Conservation (phyloP, 805 yeast species). For the Maudiozyma pseudohumilis region DNA sequence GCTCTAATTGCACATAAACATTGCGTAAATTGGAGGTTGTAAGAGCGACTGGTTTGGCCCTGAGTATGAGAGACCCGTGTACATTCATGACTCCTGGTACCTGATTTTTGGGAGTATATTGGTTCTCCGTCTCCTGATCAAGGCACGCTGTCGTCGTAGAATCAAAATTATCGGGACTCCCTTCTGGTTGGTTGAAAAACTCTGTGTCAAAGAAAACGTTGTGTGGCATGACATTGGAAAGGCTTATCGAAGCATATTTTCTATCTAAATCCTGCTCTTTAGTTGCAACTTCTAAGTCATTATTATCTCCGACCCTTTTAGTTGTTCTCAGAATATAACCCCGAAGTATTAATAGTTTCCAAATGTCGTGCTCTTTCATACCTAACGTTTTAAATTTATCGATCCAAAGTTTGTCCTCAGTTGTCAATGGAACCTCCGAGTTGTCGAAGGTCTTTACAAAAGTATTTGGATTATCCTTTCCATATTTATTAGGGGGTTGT, state of each 20-base stretch:
- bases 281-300: conserved; percentile 7
- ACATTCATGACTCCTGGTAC: conserved; percentile 11
- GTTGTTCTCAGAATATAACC: conserved; percentile 58
- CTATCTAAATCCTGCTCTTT: conserved; percentile 16
- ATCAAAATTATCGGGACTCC: too few relatives aligned
- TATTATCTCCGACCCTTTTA: conserved; percentile 31
- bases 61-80: conserved; percentile 30
- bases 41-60: conserved; percentile 33
- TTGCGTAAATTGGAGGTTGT: conserved; percentile 32
- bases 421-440: conserved; percentile 43
- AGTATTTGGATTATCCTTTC: conserved; percentile 12
- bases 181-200: conserved; percentile 7
- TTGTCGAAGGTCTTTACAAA: conserved; percentile 32
- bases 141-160: not conserved
- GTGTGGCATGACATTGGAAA: conserved; percentile 34
- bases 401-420: conserved; percentile 66
- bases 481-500: conserved; percentile 7
- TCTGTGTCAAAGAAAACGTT: conserved; percentile 42
- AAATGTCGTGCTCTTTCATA: conserved; percentile 55
- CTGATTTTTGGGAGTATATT: not conserved
- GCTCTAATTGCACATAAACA: conserved; percentile 37
- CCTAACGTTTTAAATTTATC: conserved; percentile 66
- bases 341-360: conserved; percentile 71
- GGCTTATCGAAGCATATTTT: conserved; percentile 14
- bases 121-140: not conserved